phyloP scores from a whole-genome alignment of 257 asterid species.

The Solanum arcanum region DNA sequence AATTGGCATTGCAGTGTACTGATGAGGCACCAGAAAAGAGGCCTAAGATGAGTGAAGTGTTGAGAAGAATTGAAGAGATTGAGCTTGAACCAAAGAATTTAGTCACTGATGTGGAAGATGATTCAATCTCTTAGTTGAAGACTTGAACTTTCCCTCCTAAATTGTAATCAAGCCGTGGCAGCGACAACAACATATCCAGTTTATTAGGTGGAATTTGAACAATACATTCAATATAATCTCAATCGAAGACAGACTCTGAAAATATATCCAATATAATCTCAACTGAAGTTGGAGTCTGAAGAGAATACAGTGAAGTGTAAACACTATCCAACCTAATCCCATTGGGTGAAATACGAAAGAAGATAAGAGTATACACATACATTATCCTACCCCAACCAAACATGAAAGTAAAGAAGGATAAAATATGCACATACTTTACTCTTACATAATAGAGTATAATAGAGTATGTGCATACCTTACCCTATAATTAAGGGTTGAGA shows the following conservation, averaged over 20 bases:
- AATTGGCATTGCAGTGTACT: constrained; percentile 56
- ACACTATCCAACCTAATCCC: too few relatives aligned
- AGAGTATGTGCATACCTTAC: background rate
- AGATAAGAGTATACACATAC: too few relatives aligned
- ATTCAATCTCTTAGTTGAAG: background rate
- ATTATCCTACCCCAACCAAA: background rate
- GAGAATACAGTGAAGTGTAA: too few relatives aligned
- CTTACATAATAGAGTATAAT: background rate
- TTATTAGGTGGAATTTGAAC: too few relatives aligned
- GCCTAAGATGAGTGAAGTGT: constrained; percentile 37
- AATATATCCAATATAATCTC: background rate
- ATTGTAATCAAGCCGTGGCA: background rate
- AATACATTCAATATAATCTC: background rate
- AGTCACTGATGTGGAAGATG: background rate
- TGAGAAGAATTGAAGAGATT: constrained; percentile 23
- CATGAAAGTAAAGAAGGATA: background rate
- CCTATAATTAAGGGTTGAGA: too few relatives aligned
- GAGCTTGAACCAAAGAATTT: background rate
- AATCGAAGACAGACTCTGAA: background rate
- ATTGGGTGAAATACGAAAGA: too few relatives aligned
- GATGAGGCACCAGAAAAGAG: constrained; percentile 34
- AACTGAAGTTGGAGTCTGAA: background rate
- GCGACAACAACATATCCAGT: background rate
- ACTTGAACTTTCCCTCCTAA: background rate
- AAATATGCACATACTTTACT: background rate